Evolutionary conservation across 768 basidiomycete genomes (phyloP), one percentile per base, ranked within the genome.

Genomic region (Dacryopinax primogenitus): DNA sequence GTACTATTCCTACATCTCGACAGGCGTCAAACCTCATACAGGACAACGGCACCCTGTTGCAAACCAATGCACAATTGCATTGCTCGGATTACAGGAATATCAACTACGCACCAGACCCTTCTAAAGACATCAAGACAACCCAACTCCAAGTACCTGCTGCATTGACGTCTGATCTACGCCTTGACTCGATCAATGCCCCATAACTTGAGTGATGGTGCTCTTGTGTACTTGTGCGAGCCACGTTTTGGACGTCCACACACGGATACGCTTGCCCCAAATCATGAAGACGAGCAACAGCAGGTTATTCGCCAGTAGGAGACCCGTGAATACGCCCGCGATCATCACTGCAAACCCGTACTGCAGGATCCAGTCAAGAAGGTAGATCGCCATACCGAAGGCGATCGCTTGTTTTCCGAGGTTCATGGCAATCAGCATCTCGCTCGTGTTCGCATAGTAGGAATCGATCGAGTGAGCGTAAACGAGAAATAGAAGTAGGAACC

Each of bases 371-470:
- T 65, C 64, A 35, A 65, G 64, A 16, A 65, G 62, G 26, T 35
- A 62, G 32, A 65, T 61, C 30, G 36, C 64, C 64, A 65, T 65
- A n/a, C 47, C 64, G 51, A 65, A 65, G n/a, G 64, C 26, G 62
- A 65, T 65, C 3, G 64, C 64, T 33, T 58, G 44, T 36, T 65
- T 65, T 28, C 64, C 64, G 23, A 65, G 62, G 51, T 65, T 65
- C 64, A 65, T 65, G 15, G 64, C 64, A 34, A 65, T 62, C 15
- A 65, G 21, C 51, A 58, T 58, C 26, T 58, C 51, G 26, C 51
- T 32, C 39, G 63, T 64, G 39, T 64, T 64, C 9, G 63, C 63
- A 4, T 64, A 44, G 39, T 64, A 64, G 13, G 63, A 64, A 36
- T 64, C 63, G 35, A 64, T 45, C 28, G 63, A 37, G 39, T 64